Base-by-base conservation (phyloP, 2,329 filamentous ascomycete genomes). In the Orbilia blumenaviensis region DNA sequence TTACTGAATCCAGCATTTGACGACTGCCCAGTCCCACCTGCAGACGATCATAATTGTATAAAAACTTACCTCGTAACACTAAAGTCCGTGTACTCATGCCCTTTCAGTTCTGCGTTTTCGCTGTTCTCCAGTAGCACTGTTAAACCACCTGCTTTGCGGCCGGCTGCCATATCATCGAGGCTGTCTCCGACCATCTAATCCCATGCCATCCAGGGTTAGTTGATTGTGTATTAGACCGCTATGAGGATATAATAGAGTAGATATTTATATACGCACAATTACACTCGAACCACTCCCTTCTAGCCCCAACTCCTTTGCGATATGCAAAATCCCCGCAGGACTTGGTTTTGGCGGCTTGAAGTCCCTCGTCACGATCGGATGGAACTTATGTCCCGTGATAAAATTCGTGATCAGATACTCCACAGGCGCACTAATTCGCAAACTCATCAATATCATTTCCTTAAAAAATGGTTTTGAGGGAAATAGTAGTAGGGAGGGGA, bases 141-240 rank as follows among this genome's bases (percentile, higher is more conserved):
- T 34, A 93, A 91, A 0, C 94, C 92, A 0, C 94, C 94, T 0
- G 94, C 94, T 62, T 86, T 86, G 74, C 90, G 88, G 0, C 95
- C 94, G 0, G 94, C 93, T 6, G 90, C 92, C 89, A 98, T 96
- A 82, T 99, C 95, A 82, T 98, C 95, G 66, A 96, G 89, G 14
- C 90, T 93, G 81, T 94, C 92, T 2, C 92, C 92, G 21, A 86
- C 85, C 85, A 87, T 87, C 67, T 75, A 32, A 21, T 42, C 10
- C 3, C 9, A 21, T 38, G 1, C 50, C 21, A 1, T 46, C 3
- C 9, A 58, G 4, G 3, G 8, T 25, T 14, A 42, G 44, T 42
- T 10, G 61, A 16, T 34, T 12, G 3, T 8, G 18, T 10, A 3
- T n/a, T 23, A 46, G 18, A 1, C 14, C 2, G 38, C 42, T 12